Evolutionary conservation across 148 eudicot genomes (phyloP), one percentile per base, ranked within the genome.

Genomic region (Chenopodium suecicum): DNA sequence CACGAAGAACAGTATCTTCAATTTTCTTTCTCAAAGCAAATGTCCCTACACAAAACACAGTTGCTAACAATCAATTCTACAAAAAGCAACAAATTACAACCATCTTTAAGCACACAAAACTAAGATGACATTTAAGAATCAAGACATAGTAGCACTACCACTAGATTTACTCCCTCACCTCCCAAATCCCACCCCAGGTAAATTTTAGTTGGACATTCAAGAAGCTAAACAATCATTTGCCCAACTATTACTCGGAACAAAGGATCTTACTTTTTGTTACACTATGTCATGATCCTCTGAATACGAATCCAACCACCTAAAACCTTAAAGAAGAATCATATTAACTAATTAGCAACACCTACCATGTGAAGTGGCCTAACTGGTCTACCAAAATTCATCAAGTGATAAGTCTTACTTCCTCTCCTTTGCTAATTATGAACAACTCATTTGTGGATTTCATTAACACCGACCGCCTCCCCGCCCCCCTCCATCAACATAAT

Each of bases 11-110:
- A 32, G 91, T 86, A 85, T 92, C 94, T 82, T 93, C 92, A 82
- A 95, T 93, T 80, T 91, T 93, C 84, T 88, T 92, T 69, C 91
- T 91, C 76, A 95, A 75, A 6, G 97, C 90, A 90, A 91, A 93
- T 90, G 90, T 83, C 50, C 98, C 98, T 94, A 84, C 74, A 29
- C 3, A 80, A 74, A 68, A 63, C 22, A 44, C 37, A 72, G 69
- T 2, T 60, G 34, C 80, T 12, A 76, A 22, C 62, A 29, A 31
- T 67, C 27, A 54, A 12, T 32, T 23, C 19, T 16, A 6, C 66
- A 74, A 78, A 37, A 1, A 50, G 16, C 34, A 48, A 11, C 66
- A 23, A 78, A 12, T 47, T 32, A 22, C 64, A 34, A 52, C 29
- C 3, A 63, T 11, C 69, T 32, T 50, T 79, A 52, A 52, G 11